Evolutionary conservation across 1,284 basidiomycete species (phyloP), one percentile per base, ranked within the genome.

Genomic region (Austroboletus olivaceoglutinosus): DNA sequence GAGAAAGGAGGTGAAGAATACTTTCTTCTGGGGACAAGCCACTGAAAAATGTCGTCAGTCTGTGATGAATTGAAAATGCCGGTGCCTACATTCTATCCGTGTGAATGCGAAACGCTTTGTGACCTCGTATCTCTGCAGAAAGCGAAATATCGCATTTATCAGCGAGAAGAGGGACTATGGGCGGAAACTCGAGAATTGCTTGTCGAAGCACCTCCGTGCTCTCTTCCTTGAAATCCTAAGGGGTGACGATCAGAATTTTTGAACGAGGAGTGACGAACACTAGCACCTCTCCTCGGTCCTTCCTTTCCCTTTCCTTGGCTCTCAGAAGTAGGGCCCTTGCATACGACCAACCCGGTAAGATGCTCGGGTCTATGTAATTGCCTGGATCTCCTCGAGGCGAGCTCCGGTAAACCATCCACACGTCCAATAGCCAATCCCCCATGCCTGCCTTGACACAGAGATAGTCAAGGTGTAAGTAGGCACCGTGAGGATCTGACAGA

Each of bases 401-500:
- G 56, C 44, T 33, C 60, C 50, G 57, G 60, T 58, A 67, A 61
- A 57, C 62, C 16, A 80, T 75, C 58, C 81, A 85, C 43, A 93
- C 67, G 22, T 86, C 80, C 19, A 93, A 65, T 10, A 96, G 63
- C 93, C 93, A 97, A 34, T 83, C 74, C 8, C 75, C 66, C 79
- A 93, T 85, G n/a, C 83, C 83, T 0, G 85, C 76, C 67, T 93
- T 94, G 56, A 91, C 73, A 1, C 90, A 84, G 11, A 97, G 74
- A 64, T 85, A 89, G 60, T 97, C 93, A 6, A 93, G 76, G 71
- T 92, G 89, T n/a, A 93, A 72, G 4, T 87, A 72, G 1, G 86
- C 81, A 3, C 91, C 92, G 60, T 95, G 92, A 0, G 93, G 93
- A 63, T 97, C 93, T 15, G 76, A 79, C 70, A 83, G 79, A 0